These are phyloP conservation scores for Penicillium ochrochloron DNA, from an alignment of 495 filamentous ascomycete species.

Conservation along the genomic window DNA sequence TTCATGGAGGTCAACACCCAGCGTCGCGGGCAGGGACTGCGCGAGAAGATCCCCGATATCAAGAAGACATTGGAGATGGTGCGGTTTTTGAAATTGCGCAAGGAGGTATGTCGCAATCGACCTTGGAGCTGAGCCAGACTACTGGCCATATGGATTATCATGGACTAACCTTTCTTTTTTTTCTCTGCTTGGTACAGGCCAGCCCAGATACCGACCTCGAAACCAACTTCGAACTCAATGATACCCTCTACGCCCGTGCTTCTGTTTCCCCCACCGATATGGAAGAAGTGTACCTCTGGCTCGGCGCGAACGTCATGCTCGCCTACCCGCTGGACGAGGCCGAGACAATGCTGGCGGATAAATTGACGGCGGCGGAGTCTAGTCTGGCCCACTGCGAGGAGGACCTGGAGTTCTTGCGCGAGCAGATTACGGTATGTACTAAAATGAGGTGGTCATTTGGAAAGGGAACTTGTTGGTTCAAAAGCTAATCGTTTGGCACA, in stretches of 20 bases:
- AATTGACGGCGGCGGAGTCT: slow-evolving; percentile 75
- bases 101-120: slow-evolving; percentile 28
- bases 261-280: slow-evolving; percentile 77
- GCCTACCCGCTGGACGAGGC: slow-evolving; percentile 91
- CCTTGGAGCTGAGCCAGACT: background rate
- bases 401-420: slow-evolving; percentile 92
- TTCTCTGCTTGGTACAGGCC: slow-evolving; percentile 14
- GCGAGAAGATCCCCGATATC: slow-evolving; percentile 97
- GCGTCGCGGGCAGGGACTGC: slow-evolving; percentile 76
- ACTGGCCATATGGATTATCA: background rate
- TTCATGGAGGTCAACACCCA: slow-evolving; percentile 98
- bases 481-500: slow-evolving; percentile 35
- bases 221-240: slow-evolving; percentile 94
- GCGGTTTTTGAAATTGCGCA: slow-evolving; percentile 68
- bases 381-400: slow-evolving; percentile 88
- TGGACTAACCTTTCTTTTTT: background rate
- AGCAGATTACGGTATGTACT: slow-evolving; percentile 86
- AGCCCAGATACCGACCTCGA: slow-evolving; percentile 58
- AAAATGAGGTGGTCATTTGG: background rate
- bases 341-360: slow-evolving; percentile 74
- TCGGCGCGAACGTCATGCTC: slow-evolving; percentile 98
- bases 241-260: slow-evolving; percentile 92
- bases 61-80: slow-evolving; percentile 97
- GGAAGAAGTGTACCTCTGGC: slow-evolving; percentile 95
- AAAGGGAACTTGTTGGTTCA: background rate